Percentiles rank a stretch among this genome's conserved stretches.
phyloP scores from a whole-genome alignment of 202 grass and related monocot species.

The Bolboschoenoplectus hybrid region DNA sequence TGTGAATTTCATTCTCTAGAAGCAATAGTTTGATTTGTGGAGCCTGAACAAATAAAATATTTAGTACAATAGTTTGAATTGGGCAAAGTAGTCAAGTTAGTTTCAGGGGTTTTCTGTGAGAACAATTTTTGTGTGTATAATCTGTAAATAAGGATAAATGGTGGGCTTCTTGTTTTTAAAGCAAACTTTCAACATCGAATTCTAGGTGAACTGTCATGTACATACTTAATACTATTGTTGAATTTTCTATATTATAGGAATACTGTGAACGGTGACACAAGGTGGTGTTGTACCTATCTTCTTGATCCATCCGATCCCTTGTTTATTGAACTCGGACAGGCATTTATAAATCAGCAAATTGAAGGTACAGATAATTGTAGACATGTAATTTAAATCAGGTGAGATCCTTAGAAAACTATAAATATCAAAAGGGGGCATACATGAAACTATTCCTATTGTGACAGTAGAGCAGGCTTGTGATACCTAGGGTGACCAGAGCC shows the following conservation, averaged over 20 bases:
- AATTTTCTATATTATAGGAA: constrained; percentile 68
- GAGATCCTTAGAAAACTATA: not conserved
- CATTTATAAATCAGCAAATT: constrained; percentile 89
- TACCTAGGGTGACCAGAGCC: not conserved
- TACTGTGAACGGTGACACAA: constrained; percentile 81
- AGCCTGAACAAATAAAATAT: not conserved
- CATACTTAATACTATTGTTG: constrained; percentile 34
- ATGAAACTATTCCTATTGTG: not conserved
- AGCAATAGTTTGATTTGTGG: not conserved
- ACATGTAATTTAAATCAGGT: constrained; percentile 31
- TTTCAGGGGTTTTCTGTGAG: not conserved
- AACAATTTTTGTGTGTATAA: not conserved
- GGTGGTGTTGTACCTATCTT: constrained; percentile 96
- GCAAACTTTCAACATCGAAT: constrained; percentile 12
- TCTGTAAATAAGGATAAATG: constrained; percentile 20
- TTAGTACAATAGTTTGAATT: not conserved
- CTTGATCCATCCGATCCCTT: constrained; percentile 91
- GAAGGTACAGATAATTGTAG: constrained; percentile 61
- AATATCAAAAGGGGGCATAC: not conserved
- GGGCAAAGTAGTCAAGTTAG: not conserved
- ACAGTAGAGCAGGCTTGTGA: not conserved
- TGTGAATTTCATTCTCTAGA: not conserved
- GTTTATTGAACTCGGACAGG: constrained; percentile 86
- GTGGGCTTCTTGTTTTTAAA: not conserved
- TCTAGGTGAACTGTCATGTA: constrained; percentile 15